Percentiles rank a stretch among this genome's conserved stretches.
These are phyloP conservation scores for Entonaema liquescens DNA, from an alignment of 495 filamentous ascomycete species.

Conservation along the genomic window DNA sequence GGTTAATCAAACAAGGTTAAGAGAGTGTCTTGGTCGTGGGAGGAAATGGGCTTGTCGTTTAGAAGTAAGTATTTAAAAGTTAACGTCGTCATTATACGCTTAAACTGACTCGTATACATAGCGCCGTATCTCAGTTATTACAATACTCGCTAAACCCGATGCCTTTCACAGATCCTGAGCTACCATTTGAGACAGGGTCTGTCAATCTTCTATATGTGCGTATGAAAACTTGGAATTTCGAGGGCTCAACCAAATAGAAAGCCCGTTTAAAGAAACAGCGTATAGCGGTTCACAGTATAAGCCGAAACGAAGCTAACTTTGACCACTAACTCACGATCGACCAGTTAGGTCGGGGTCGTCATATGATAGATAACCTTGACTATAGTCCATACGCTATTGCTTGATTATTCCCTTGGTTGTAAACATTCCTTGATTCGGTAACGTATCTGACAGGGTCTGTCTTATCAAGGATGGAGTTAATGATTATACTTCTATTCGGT, in stretches of 20 bases:
- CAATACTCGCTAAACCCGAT: conserved; percentile 2
- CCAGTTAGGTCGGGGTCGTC: neutral
- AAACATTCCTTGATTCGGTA: neutral
- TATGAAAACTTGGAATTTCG: neutral
- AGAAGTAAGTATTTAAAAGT: conserved; percentile 36
- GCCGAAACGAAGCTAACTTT: neutral
- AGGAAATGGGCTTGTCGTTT: conserved; percentile 47
- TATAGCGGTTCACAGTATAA: neutral
- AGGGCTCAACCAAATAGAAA: neutral
- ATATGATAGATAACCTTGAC: neutral
- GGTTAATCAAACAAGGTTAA: conserved; percentile 16
- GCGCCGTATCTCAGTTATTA: conserved; percentile 31
- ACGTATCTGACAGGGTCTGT: neutral
- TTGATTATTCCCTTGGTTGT: neutral
- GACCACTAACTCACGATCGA: neutral
- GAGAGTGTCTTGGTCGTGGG: conserved; percentile 35
- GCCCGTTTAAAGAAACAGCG: neutral
- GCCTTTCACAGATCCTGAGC: neutral
- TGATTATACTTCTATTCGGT: neutral
- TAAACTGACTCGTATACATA: conserved; percentile 29
- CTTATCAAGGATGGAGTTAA: neutral
- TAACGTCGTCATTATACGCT: neutral
- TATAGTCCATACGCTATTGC: neutral
- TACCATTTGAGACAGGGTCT: neutral
- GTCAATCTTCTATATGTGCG: neutral